Base-by-base conservation (phyloP, 1,284 basidiomycete genomes). In the Cutaneotrichosporon arboriforme region DNA sequence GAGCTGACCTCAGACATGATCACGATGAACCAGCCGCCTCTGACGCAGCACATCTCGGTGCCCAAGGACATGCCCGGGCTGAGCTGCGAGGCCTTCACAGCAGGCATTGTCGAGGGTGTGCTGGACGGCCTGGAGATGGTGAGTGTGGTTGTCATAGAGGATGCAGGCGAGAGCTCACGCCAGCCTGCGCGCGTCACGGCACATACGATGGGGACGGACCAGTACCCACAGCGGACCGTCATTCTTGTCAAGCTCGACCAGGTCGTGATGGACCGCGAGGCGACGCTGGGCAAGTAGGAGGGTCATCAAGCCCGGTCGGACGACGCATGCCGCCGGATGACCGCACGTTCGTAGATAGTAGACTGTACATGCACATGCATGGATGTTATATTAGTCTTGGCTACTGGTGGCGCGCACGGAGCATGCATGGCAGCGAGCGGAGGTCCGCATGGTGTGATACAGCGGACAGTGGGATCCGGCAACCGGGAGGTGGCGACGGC, bases 161-260 rank as follows among this genome's bases (percentile, higher is more conserved):
- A n/a, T 15, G 8, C 33, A 26, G 2, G 8, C 35, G 8, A 7
- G 46, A 7, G 46, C 40, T 58, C 23, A 60, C 35, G 55, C 23
- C 46, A 97, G 93, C 94, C 94, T 12, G 91, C 93, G 3, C 81
- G 94, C 62, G 96, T 98, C 14, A 98, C 96, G 0, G 92, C 96
- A 0, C 96, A 98, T 72, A 87, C 86, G 39, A 94, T 96, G 0
- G 86, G 90, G 0, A 91, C 83, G 0, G 78, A 86, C 10, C 83
- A 87, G 58, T 83, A 81, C 65, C 91, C 94, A 1, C 83, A 85
- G 50, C 83, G 90, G 49, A 93, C 87, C 1, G 92, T 91, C 15
- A 90, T 97, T 56, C 81, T 97, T 45, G 93, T 97, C 77, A 97
- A 97, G 76, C 79, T 97, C 55, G 90, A 96, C 73, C 84, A 84